These are phyloP conservation scores for Juncus effusus DNA, from an alignment of 176 grass and related monocot genomes.

Conservation along the genomic window DNA sequence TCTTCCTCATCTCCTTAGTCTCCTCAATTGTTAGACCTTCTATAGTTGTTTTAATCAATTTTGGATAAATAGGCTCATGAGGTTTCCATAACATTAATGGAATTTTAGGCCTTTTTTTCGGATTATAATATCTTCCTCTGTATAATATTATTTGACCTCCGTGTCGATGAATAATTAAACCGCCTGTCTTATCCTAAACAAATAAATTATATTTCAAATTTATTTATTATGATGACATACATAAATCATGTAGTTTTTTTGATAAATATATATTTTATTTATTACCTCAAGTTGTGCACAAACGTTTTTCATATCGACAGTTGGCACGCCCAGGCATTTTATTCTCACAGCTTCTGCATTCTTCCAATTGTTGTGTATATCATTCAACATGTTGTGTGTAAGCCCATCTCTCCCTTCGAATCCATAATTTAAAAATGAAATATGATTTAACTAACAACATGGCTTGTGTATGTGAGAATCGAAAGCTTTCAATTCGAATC, in stretches of 20 bases:
- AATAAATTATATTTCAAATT: not conserved
- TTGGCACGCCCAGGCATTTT: constrained; percentile 90
- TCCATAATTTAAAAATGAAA: not conserved
- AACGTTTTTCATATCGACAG: constrained; percentile 85
- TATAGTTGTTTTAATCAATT: constrained; percentile 75
- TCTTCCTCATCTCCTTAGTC: constrained; percentile 84
- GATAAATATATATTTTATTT: not conserved
- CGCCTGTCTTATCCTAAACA: constrained; percentile 76
- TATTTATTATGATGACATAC: not conserved
- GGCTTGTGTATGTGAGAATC: too few relatives aligned
- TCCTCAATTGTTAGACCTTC: constrained; percentile 66
- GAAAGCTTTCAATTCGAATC: too few relatives aligned
- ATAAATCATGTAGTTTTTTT: not conserved
- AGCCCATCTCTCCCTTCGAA: constrained; percentile 82
- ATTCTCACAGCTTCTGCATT: constrained; percentile 58
- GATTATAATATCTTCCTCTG: constrained; percentile 77
- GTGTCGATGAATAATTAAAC: constrained; percentile 65
- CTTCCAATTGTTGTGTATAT: constrained; percentile 88
- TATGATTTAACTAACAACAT: not conserved
- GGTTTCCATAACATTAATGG: constrained; percentile 96
- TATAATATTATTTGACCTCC: constrained; percentile 62
- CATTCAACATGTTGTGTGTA: constrained; percentile 98
- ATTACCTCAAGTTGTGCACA: constrained; percentile 74
- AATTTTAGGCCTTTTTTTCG: constrained; percentile 73
- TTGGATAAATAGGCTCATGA: constrained; percentile 70